Percentiles rank a stretch among this genome's conserved stretches.
phyloP scores from a whole-genome alignment of 176 grass and related monocot species.

The Aechmea fasciata region DNA sequence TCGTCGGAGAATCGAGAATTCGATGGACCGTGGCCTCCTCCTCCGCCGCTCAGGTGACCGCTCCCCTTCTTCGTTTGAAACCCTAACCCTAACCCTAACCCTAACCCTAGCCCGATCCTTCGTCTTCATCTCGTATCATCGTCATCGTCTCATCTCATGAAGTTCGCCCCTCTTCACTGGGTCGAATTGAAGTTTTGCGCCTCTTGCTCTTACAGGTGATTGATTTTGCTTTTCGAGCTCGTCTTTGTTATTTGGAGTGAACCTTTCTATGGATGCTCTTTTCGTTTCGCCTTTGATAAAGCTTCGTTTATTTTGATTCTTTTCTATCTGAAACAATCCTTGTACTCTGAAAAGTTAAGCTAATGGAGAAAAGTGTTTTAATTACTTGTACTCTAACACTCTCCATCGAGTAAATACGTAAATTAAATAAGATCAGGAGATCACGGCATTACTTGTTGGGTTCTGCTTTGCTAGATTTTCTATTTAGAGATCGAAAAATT shows the following conservation, averaged over 20 bases:
- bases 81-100: not conserved
- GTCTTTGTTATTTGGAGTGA: not conserved
- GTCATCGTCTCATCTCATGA: not conserved
- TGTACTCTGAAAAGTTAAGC: too few relatives aligned
- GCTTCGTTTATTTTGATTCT: too few relatives aligned
- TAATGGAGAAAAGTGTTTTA: too few relatives aligned
- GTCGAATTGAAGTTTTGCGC: slow-evolving; percentile 77
- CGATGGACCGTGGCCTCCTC: too few relatives aligned
- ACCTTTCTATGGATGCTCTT: not conserved
- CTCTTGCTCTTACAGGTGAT: slow-evolving; percentile 80
- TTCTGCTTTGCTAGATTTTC: not conserved
- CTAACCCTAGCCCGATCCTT: not conserved
- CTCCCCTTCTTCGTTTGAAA: not conserved
- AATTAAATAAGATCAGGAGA: not conserved
- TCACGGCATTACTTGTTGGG: not conserved
- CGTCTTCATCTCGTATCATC: not conserved
- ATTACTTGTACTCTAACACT: not conserved
- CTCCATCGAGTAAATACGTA: not conserved
- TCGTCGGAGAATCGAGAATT: not conserved
- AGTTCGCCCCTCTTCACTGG: not conserved
- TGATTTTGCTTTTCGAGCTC: not conserved
- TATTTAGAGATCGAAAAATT: not conserved
- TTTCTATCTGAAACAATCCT: too few relatives aligned
- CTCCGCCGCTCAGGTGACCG: not conserved
- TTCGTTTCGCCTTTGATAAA: not conserved